Evolutionary conservation across 805 yeast genomes (phyloP).

Genomic region (Schwanniomyces yamadae): DNA sequence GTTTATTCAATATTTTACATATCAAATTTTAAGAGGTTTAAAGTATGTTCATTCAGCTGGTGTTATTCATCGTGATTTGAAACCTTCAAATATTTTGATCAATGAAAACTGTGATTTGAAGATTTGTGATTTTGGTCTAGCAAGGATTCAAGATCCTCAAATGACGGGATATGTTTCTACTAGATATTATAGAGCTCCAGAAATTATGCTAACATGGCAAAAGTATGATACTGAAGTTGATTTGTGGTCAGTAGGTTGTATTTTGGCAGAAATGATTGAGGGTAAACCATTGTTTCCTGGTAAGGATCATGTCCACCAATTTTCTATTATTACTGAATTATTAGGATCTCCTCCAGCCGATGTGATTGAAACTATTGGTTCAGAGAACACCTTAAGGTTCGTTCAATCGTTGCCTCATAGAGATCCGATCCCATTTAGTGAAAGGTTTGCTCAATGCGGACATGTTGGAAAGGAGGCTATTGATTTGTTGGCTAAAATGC

Average conservation of each 20-base stretch:
- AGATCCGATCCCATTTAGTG: constrained; percentile 85
- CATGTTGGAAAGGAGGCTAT: constrained; percentile 81
- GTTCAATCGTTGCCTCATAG: constrained; percentile 91
- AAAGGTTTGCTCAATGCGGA: constrained; percentile 65
- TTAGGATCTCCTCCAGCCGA: constrained; percentile 96
- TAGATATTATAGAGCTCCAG: constrained; percentile 95
- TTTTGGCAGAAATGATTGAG: constrained; percentile 95
- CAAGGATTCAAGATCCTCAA: constrained; percentile 96
- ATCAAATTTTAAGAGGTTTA: constrained; percentile 87
- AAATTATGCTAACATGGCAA: constrained; percentile 98
- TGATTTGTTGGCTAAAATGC: constrained; percentile 83
- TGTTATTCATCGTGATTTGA: constrained; percentile 84
- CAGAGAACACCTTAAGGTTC: constrained; percentile 91
- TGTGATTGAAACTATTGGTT: constrained; percentile 92
- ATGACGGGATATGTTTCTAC: constrained; percentile 99
- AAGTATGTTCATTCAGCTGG: constrained; percentile 92
- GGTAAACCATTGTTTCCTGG: constrained; percentile 98
- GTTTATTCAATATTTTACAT: constrained; percentile 93
- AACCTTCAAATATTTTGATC: constrained; percentile 80
- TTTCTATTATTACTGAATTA: constrained; percentile 92
- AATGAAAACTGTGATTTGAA: constrained; percentile 90
- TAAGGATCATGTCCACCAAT: constrained; percentile 97
- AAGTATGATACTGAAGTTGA: constrained; percentile 96
- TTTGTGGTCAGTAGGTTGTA: constrained; percentile 97
- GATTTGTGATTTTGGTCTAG: constrained; percentile 92